A percentile compares a stretch with the other conserved stretches of the same genome.
These are phyloP conservation scores for Tulasnella sp. DNA, from an alignment of 768 basidiomycete species.

Conservation along the genomic window DNA sequence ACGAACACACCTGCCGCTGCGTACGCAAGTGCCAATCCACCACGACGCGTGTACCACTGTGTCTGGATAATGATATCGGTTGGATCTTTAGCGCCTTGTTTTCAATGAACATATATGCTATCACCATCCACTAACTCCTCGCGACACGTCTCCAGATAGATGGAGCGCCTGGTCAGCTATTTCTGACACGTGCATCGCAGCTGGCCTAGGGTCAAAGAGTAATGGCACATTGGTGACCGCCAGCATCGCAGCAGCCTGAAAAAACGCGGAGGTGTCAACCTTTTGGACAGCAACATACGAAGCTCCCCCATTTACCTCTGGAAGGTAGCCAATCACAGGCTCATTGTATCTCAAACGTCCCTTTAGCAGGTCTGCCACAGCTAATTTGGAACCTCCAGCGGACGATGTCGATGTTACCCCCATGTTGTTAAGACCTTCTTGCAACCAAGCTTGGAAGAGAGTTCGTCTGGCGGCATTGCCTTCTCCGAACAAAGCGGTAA, in stretches of 20 bases:
- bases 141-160: constrained; percentile 40
- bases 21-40: constrained; percentile 56
- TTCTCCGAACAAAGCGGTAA: constrained; percentile 61
- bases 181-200: constrained; percentile 45
- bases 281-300: not conserved
- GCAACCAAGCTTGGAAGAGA: constrained; percentile 64
- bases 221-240: constrained; percentile 40
- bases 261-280: not conserved
- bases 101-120: no score
- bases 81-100: not conserved
- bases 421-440: constrained; percentile 52
- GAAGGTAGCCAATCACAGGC: constrained; percentile 50
- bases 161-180: constrained; percentile 67
- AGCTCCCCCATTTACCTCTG: constrained; percentile 41
- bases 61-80: constrained; percentile 32
- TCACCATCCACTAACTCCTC: constrained; percentile 56
- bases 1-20: constrained; percentile 48
- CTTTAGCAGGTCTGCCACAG: constrained; percentile 27
- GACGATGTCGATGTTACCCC: not conserved
- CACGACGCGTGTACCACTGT: constrained; percentile 62
- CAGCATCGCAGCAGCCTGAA: constrained; percentile 62
- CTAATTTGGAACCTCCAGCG: constrained; percentile 18
- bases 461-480: constrained; percentile 55
- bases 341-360: constrained; percentile 56
- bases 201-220: constrained; percentile 50